Evolutionary conservation across 106 monocot genomes (phyloP).

Genomic region (Dioscorea dumetorum): DNA sequence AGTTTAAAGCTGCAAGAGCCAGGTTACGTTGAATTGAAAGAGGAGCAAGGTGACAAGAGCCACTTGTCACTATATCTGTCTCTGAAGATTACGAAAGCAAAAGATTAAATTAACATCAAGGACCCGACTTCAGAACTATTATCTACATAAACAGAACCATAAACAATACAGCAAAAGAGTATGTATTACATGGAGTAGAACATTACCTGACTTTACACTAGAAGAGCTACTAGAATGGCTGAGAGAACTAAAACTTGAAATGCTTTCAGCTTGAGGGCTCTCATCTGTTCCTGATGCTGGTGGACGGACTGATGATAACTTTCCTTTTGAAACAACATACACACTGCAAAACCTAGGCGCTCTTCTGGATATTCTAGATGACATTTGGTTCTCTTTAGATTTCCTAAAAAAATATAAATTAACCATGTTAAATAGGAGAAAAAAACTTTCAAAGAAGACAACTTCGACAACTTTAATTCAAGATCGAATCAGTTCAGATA

Average conservation of each 20-base stretch:
- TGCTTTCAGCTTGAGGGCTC: conserved; percentile 7
- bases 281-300: conserved; percentile 23
- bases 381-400: conserved; percentile 34
- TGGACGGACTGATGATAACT: conserved; percentile 38
- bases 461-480: no score
- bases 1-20: conserved; percentile 27
- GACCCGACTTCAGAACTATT: background rate
- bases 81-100: conserved; percentile 16
- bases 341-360: conserved; percentile 67
- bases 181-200: background rate
- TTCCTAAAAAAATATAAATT: conserved; percentile 26
- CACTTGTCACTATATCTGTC: conserved; percentile 11
- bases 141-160: background rate
- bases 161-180: background rate
- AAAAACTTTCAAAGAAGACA: no score
- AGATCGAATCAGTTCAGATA: no score
- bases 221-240: conserved; percentile 18
- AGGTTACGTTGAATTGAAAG: conserved; percentile 23
- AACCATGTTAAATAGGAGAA: background rate
- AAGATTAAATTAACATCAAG: background rate
- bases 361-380: conserved; percentile 39
- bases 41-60: background rate
- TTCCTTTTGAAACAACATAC: conserved; percentile 71
- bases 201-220: conserved; percentile 25
- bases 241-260: conserved; percentile 15